Evolutionary conservation across 495 filamentous ascomycete genomes (phyloP).

Genomic region (Penicillium soppii): DNA sequence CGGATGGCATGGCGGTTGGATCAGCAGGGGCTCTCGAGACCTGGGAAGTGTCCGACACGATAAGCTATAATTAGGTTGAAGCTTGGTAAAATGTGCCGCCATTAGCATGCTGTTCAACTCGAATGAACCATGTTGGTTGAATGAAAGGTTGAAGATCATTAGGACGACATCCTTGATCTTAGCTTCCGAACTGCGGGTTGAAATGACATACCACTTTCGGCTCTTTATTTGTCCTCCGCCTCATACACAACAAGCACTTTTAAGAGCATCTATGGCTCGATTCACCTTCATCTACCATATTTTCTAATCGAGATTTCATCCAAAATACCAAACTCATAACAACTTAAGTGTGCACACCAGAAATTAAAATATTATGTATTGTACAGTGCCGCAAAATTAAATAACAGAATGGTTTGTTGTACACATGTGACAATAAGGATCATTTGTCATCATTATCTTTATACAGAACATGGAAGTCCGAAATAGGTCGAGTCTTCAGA

Average conservation of each 20-base stretch:
- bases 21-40: slow-evolving; percentile 29
- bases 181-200: slow-evolving; percentile 5
- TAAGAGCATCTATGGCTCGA: no score
- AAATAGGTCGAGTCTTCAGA: slow-evolving; percentile 19
- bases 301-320: no score
- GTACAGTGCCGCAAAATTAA: neutral
- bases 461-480: slow-evolving; percentile 30
- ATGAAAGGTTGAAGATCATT: slow-evolving; percentile 8
- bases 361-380: neutral
- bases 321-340: no score
- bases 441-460: slow-evolving; percentile 12
- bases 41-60: slow-evolving; percentile 11
- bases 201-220: slow-evolving; percentile 6
- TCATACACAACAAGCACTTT: no score
- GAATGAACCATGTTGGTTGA: slow-evolving; percentile 20
- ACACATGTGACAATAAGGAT: neutral
- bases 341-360: no score
- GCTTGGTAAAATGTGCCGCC: slow-evolving; percentile 13
- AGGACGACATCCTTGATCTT: slow-evolving; percentile 4
- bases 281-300: no score
- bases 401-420: neutral
- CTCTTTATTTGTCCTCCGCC: no score
- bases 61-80: slow-evolving; percentile 6
- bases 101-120: slow-evolving; percentile 31
- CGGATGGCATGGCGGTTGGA: slow-evolving; percentile 47